Evolutionary conservation across 2,329 filamentous ascomycete genomes (phyloP).

Genomic region (Botrytis byssoidea): DNA sequence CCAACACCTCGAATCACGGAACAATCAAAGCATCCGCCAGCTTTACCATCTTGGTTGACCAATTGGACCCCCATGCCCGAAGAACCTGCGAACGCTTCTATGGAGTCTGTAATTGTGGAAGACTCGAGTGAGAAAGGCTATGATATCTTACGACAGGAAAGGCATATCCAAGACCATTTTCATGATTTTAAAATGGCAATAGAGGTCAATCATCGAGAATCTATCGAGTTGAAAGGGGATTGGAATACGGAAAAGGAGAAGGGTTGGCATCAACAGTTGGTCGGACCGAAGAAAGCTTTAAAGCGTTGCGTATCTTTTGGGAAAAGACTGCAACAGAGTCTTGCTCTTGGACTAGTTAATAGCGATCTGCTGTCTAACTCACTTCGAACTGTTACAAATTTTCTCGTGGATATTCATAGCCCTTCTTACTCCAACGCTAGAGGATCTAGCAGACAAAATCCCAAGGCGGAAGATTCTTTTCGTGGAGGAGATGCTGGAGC

Average conservation of each 20-base stretch:
- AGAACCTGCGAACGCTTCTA: background rate
- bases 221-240: background rate
- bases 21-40: background rate
- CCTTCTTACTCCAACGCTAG: background rate
- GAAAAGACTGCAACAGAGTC: slow-evolving; percentile 28
- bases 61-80: slow-evolving; percentile 23
- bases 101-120: background rate
- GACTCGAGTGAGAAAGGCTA: background rate
- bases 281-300: background rate
- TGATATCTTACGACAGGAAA: background rate
- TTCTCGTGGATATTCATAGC: slow-evolving; percentile 20
- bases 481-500: background rate
- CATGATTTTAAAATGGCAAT: slow-evolving; percentile 25
- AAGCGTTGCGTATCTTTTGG: slow-evolving; percentile 29
- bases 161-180: slow-evolving; percentile 20
- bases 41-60: slow-evolving; percentile 31
- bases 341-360: slow-evolving; percentile 30
- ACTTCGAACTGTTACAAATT: slow-evolving; percentile 22
- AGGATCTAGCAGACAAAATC: too few relatives aligned
- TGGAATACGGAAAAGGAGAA: background rate
- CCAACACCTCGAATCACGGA: slow-evolving; percentile 28
- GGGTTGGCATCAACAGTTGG: too few relatives aligned
- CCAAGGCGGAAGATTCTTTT: too few relatives aligned
- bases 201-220: background rate
- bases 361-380: slow-evolving; percentile 21